These are phyloP conservation scores for Penicillium olsonii DNA, from an alignment of 2,329 filamentous ascomycete species.

Conservation along the genomic window DNA sequence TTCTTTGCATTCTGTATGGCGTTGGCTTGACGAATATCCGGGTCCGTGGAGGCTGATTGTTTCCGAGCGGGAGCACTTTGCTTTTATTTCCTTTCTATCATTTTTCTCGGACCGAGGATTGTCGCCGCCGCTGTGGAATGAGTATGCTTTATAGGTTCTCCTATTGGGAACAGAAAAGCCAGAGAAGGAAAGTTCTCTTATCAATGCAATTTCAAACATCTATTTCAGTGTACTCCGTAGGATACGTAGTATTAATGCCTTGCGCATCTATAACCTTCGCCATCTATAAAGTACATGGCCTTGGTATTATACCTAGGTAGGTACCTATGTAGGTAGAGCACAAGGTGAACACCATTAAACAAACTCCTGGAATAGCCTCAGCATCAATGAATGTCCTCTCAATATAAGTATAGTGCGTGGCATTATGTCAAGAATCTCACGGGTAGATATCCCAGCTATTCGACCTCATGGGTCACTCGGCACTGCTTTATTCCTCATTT, in stretches of 20 bases:
- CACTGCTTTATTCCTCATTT: slow-evolving; percentile 17
- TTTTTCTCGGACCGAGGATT: slow-evolving; percentile 39
- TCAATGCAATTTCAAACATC: slow-evolving; percentile 26
- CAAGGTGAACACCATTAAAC: too few species aligned
- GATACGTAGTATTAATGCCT: too few species aligned
- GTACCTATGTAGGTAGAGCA: too few species aligned
- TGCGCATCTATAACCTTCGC: too few species aligned
- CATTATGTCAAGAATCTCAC: slow-evolving; percentile 8
- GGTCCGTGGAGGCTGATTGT: slow-evolving; percentile 35
- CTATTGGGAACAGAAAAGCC: slow-evolving; percentile 16
- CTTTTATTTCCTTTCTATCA: slow-evolving; percentile 25
- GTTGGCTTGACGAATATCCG: slow-evolving; percentile 42
- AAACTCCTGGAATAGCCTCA: too few species aligned
- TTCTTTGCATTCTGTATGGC: slow-evolving; percentile 46
- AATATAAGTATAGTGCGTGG: slow-evolving; percentile 10
- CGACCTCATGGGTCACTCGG: slow-evolving; percentile 16
- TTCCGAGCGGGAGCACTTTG: slow-evolving; percentile 29
- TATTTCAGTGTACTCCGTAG: slow-evolving; percentile 3
- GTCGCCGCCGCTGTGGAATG: slow-evolving; percentile 38
- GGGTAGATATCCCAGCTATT: slow-evolving; percentile 26
- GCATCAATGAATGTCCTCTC: too few species aligned
- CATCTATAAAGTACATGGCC: too few species aligned
- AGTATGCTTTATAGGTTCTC: slow-evolving; percentile 26
- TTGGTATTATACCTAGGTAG: too few species aligned
- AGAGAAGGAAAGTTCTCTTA: slow-evolving; percentile 34